Percentiles rank a stretch among this genome's conserved stretches.
These are phyloP conservation scores for Wickerhamomyces tratensis DNA, from an alignment of 805 yeast genomes.

Conservation along the genomic window DNA sequence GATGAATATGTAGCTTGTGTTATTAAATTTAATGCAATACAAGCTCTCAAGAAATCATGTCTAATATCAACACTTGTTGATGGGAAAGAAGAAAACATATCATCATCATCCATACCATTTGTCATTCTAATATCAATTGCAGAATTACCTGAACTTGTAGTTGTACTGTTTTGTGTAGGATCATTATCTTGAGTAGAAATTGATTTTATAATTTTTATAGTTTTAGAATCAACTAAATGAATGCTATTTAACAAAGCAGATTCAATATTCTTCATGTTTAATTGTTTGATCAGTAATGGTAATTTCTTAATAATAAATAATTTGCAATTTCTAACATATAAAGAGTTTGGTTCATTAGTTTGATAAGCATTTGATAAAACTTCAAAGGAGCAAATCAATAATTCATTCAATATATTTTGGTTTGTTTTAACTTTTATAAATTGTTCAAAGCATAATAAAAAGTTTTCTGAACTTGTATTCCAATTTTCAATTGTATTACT, in stretches of 20 bases:
- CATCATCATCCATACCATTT: slow-evolving; percentile 24
- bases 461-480: slow-evolving; percentile 20
- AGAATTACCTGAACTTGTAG: slow-evolving; percentile 4
- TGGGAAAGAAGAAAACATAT: slow-evolving; percentile 42
- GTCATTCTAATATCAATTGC: slow-evolving; percentile 12
- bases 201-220: slow-evolving; percentile 18
- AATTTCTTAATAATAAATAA: slow-evolving; percentile 34
- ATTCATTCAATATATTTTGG: slow-evolving; percentile 23
- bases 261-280: slow-evolving; percentile 19
- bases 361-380: slow-evolving; percentile 28
- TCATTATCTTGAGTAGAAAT: background rate
- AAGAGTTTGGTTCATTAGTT: slow-evolving; percentile 21
- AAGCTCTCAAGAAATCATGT: slow-evolving; percentile 38
- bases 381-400: slow-evolving; percentile 35
- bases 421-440: slow-evolving; percentile 21
- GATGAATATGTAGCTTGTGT: slow-evolving; percentile 22
- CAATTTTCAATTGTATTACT: slow-evolving; percentile 26
- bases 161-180: background rate
- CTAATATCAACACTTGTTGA: slow-evolving; percentile 37
- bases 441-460: slow-evolving; percentile 22
- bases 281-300: slow-evolving; percentile 32
- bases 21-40: slow-evolving; percentile 30
- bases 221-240: slow-evolving; percentile 23
- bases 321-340: slow-evolving; percentile 32
- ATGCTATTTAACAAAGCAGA: slow-evolving; percentile 19